Conservation (phyloP, 345 rosid genomes). For the Clarkia xantiana region DNA sequence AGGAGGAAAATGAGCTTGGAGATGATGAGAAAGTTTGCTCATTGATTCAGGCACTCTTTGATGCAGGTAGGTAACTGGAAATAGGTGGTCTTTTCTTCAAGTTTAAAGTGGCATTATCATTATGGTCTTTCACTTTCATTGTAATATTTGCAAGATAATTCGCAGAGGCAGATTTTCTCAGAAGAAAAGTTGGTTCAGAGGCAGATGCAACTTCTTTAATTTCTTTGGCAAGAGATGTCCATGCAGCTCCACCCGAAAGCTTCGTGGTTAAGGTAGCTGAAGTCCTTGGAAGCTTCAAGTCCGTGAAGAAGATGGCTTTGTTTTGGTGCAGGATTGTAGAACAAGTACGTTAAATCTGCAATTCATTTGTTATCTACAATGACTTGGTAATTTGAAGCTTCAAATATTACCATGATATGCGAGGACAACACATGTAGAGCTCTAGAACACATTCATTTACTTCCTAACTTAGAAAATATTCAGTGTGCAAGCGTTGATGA, state of each 20-base stretch:
- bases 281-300: conserved; percentile 80
- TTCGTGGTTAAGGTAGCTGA: conserved; percentile 78
- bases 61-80: conserved; percentile 41
- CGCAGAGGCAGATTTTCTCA: conserved; percentile 72
- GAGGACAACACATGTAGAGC: no score
- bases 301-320: conserved; percentile 59
- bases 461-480: no score
- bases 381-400: not conserved
- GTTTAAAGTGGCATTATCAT: conserved; percentile 14
- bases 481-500: not conserved
- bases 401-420: no score
- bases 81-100: conserved; percentile 1
- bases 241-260: conserved; percentile 70
- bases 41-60: conserved; percentile 41
- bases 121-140: conserved; percentile 44
- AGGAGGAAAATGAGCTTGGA: conserved; percentile 62
- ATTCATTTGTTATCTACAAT: not conserved
- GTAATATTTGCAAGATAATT: conserved; percentile 60
- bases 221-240: conserved; percentile 61
- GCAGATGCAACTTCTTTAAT: conserved; percentile 22
- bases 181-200: conserved; percentile 44
- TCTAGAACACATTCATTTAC: no score
- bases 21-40: conserved; percentile 51
- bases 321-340: conserved; percentile 73
- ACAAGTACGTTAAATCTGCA: conserved; percentile 43